Conservation (phyloP, 345 rosid genomes). For the Eucalyptus erythrocorys region DNA sequence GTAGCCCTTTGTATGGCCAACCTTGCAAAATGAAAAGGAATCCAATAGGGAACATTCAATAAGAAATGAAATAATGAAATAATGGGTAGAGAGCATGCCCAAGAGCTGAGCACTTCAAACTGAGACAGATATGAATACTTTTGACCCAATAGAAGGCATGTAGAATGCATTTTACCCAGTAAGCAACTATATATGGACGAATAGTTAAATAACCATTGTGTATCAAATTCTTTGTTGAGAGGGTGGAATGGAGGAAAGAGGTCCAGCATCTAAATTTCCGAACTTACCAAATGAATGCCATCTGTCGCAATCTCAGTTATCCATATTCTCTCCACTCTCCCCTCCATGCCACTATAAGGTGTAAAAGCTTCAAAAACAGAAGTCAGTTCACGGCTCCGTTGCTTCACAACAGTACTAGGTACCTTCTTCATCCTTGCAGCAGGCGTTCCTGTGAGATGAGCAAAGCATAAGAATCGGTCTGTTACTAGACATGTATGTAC, state of each 20-base stretch:
- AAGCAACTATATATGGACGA: background rate
- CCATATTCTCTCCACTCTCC: conserved; percentile 85
- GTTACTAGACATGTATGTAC: background rate
- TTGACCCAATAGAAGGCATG: background rate
- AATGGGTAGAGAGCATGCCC: background rate
- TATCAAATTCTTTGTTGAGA: background rate
- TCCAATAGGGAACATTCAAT: background rate
- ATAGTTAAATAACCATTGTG: background rate
- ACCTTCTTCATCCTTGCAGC: conserved; percentile 98
- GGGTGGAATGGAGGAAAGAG: background rate
- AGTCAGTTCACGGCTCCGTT: conserved; percentile 86
- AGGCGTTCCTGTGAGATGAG: conserved; percentile 61
- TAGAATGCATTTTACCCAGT: background rate
- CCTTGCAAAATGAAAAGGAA: conserved; percentile 24
- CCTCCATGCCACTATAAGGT: conserved; percentile 78
- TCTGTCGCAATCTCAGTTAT: conserved; percentile 85
- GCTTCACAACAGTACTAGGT: conserved; percentile 70
- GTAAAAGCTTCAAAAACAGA: conserved; percentile 79
- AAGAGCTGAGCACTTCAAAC: background rate
- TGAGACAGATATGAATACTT: background rate
- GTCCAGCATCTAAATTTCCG: background rate
- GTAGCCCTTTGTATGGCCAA: conserved; percentile 89
- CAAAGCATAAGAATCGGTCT: background rate
- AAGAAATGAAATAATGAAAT: background rate
- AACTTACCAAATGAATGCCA: conserved; percentile 71